These are phyloP conservation scores for Lumnitzera racemosa DNA, from an alignment of 345 rosid species.

Conservation along the genomic window DNA sequence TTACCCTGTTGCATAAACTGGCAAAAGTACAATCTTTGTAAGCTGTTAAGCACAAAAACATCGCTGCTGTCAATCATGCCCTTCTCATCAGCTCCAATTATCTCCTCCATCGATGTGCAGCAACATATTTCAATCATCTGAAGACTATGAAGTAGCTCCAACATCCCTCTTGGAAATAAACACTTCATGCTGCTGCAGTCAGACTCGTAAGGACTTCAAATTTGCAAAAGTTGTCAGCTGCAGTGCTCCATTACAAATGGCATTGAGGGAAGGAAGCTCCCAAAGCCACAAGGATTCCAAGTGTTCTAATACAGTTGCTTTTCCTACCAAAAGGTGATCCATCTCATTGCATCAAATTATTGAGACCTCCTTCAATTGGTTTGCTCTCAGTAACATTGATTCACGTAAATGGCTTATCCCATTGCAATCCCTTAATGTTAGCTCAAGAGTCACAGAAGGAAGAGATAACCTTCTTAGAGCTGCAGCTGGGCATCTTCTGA, in stretches of 20 bases:
- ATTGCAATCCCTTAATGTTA: not conserved
- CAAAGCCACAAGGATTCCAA: slow-evolving; percentile 5
- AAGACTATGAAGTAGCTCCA: slow-evolving; percentile 2
- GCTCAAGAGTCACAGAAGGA: slow-evolving; percentile 1
- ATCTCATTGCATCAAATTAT: slow-evolving; percentile 3
- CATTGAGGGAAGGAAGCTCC: slow-evolving; percentile 8
- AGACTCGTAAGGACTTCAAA: slow-evolving; percentile 3
- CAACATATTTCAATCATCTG: slow-evolving; percentile 5
- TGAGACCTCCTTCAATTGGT: slow-evolving; percentile 1
- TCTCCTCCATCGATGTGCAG: slow-evolving; percentile 1
- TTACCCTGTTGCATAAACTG: too few species aligned
- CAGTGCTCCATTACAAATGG: not conserved
- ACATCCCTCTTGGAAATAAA: slow-evolving; percentile 1
- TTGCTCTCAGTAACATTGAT: not conserved
- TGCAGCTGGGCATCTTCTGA: too few species aligned
- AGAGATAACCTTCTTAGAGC: not conserved
- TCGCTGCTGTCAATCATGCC: too few species aligned
- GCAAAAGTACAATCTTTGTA: not conserved
- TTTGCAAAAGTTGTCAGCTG: not conserved
- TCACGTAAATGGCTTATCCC: not conserved
- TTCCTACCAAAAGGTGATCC: slow-evolving; percentile 5
- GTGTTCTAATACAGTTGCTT: not conserved
- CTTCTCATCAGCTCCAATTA: not conserved
- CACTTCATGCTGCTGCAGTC: slow-evolving; percentile 2
- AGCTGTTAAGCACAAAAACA: not conserved